A percentile compares a stretch with the other conserved stretches of the same genome.
Evolutionary conservation across 495 filamentous ascomycete genomes (phyloP).

Genomic region (Penicillium atrosanguineum): DNA sequence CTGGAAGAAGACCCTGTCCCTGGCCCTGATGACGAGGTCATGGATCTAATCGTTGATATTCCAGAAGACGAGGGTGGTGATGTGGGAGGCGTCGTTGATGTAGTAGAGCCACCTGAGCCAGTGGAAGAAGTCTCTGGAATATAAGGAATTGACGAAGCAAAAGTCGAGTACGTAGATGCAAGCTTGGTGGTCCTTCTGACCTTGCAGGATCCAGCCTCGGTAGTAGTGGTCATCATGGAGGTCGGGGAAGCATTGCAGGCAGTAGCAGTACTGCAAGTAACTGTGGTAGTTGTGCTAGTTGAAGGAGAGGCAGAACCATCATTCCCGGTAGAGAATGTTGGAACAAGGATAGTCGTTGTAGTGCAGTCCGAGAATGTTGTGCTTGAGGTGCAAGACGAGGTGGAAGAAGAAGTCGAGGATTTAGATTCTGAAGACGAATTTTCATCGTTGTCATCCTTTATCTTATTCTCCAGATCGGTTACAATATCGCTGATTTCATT

Average conservation of each 20-base stretch:
- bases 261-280: not conserved
- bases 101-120: too few relatives aligned
- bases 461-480: not conserved
- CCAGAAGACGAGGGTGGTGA: too few relatives aligned
- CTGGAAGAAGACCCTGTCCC: too few relatives aligned
- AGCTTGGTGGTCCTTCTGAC: not conserved
- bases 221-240: not conserved
- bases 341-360: not conserved
- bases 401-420: not conserved
- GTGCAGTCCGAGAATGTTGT: not conserved
- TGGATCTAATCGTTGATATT: too few relatives aligned
- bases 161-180: not conserved
- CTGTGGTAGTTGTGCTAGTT: not conserved
- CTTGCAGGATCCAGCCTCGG: not conserved
- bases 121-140: not conserved
- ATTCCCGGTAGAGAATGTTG: not conserved
- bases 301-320: not conserved
- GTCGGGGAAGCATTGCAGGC: constrained; percentile 1
- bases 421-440: not conserved
- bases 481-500: not conserved
- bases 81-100: too few relatives aligned
- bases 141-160: not conserved
- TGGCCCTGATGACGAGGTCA: too few relatives aligned
- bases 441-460: not conserved
- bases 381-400: constrained; percentile 1